phyloP scores from a whole-genome alignment of 371 early-diverging fungal species.

The Mortierella sp. region DNA sequence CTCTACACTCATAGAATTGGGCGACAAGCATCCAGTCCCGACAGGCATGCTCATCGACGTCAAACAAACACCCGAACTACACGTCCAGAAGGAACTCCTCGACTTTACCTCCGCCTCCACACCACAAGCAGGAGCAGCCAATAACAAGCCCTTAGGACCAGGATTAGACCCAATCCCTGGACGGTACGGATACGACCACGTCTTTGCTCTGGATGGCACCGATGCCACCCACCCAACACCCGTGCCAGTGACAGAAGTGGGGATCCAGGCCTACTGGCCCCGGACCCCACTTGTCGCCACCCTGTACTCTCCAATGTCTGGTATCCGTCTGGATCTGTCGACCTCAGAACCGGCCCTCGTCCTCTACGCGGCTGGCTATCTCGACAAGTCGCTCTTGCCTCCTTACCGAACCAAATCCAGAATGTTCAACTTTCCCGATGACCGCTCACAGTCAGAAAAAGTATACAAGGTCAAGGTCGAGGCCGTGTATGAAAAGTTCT shows the following conservation, averaged over 20 bases:
- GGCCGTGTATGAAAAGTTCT: constrained; percentile 38
- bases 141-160: constrained; percentile 1
- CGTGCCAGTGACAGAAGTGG: constrained; percentile 5
- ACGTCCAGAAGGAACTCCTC: background rate
- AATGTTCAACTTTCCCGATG: background rate
- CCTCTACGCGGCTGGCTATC: constrained; percentile 41
- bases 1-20: constrained; percentile 29
- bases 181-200: constrained; percentile 53
- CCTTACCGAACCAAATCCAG: constrained; percentile 40
- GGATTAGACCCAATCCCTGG: constrained; percentile 47
- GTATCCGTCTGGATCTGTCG: constrained; percentile 35
- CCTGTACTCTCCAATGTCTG: constrained; percentile 27
- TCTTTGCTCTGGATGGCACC: constrained; percentile 23
- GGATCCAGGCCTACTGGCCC: constrained; percentile 41
- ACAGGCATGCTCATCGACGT: constrained; percentile 35
- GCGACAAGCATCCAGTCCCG: constrained; percentile 35
- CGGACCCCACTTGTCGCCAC: constrained; percentile 38
- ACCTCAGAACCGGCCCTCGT: constrained; percentile 52
- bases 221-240: background rate
- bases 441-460: too few relatives aligned
- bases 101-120: constrained; percentile 9
- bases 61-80: background rate
- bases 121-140: background rate
- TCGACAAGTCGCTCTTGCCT: constrained; percentile 20
- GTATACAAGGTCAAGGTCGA: background rate